phyloP scores from a whole-genome alignment of 2,329 filamentous ascomycete species.

The Sarocladium kiliense region DNA sequence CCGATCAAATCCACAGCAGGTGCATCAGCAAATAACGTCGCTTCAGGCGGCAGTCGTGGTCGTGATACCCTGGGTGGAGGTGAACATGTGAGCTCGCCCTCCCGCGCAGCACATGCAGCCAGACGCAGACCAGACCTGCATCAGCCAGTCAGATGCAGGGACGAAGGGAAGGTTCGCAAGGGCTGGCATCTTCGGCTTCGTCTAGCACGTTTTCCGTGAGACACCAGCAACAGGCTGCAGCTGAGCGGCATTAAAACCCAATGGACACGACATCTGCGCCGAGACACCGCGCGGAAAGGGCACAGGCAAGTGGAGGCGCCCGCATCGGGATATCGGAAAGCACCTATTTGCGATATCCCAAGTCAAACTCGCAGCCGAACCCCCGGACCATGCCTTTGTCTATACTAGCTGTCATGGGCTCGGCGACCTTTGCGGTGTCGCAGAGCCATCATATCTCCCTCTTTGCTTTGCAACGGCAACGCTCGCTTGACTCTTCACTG shows the following conservation, averaged over 20 bases:
- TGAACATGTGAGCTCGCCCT: slow-evolving; percentile 6
- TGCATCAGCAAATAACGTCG: no score
- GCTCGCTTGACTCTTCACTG: background rate
- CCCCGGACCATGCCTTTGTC: slow-evolving; percentile 5
- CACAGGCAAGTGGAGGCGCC: background rate
- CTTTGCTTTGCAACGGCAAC: background rate
- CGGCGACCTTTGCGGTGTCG: no score
- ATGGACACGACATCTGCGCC: background rate
- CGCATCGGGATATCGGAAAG: background rate
- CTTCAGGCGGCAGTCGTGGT: background rate
- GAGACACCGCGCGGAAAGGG: background rate
- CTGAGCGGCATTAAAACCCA: background rate
- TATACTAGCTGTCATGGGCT: background rate
- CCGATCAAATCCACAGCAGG: no score
- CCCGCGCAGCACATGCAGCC: slow-evolving; percentile 3
- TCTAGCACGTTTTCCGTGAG: background rate
- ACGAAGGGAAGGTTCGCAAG: background rate
- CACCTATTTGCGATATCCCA: background rate
- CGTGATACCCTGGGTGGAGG: background rate
- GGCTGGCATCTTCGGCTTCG: background rate
- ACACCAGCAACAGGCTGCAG: background rate
- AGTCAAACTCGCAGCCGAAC: background rate
- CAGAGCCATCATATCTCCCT: no score
- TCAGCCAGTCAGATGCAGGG: background rate
- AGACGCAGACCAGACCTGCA: slow-evolving; percentile 8